Percentiles rank a stretch among this genome's conserved stretches.
Conservation (phyloP, 306 rosid genomes). For the Ziziphus jujuba region DNA sequence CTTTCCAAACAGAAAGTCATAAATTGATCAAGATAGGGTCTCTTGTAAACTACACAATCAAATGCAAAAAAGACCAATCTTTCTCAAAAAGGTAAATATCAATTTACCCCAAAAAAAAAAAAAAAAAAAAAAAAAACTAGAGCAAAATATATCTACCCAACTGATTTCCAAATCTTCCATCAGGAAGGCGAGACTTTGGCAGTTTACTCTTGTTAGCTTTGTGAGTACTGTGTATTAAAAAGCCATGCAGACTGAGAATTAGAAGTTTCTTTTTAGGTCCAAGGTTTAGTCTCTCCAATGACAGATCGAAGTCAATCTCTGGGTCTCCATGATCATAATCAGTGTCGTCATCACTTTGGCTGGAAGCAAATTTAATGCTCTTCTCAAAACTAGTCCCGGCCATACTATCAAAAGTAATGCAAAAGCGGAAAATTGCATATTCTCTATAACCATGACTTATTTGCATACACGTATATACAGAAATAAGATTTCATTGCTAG, state of each 20-base stretch:
- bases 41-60: slow-evolving; percentile 22
- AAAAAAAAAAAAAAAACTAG: not conserved
- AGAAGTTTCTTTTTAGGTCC: slow-evolving; percentile 30
- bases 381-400: not conserved
- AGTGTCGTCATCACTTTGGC: not conserved
- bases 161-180: slow-evolving; percentile 23
- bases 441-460: too few species aligned
- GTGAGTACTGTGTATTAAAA: slow-evolving; percentile 10
- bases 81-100: not conserved
- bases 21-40: slow-evolving; percentile 38
- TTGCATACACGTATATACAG: too few species aligned
- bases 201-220: not conserved
- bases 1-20: slow-evolving; percentile 40
- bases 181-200: slow-evolving; percentile 14
- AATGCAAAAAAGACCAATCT: not conserved
- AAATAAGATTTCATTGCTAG: too few species aligned
- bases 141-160: slow-evolving; percentile 1
- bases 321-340: not conserved
- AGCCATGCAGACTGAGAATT: slow-evolving; percentile 12
- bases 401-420: too few species aligned
- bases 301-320: slow-evolving; percentile 7
- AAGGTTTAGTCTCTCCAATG: slow-evolving; percentile 21
- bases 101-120: too few species aligned
- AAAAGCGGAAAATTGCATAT: too few species aligned
- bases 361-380: not conserved